Percentiles rank a stretch among this genome's conserved stretches.
phyloP scores from a whole-genome alignment of 2,329 filamentous ascomycete species.

The Fusarium nodosum region DNA sequence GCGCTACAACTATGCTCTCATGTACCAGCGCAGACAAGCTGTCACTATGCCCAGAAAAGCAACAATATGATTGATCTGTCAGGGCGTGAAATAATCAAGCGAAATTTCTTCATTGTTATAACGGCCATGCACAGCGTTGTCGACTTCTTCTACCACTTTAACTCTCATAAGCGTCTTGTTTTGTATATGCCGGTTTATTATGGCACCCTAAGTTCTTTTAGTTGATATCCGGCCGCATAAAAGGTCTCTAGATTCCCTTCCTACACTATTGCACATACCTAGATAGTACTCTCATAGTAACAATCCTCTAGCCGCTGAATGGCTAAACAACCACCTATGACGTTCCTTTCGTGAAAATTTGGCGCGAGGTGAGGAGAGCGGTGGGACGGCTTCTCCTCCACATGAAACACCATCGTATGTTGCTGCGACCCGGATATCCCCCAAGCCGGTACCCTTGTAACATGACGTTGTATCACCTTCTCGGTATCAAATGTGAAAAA shows the following conservation, averaged over 20 bases:
- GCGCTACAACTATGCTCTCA: conserved; percentile 74
- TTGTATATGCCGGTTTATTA: conserved; percentile 39
- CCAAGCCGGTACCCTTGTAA: conserved; percentile 31
- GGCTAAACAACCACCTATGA: conserved; percentile 22
- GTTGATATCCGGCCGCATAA: conserved; percentile 44
- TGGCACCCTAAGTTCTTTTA: conserved; percentile 42
- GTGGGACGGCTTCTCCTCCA: conserved; percentile 33
- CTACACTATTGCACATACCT: conserved; percentile 27
- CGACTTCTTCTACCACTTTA: conserved; percentile 30
- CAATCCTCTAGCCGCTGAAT: conserved; percentile 27
- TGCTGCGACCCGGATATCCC: conserved; percentile 27
- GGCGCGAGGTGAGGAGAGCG: conserved; percentile 1
- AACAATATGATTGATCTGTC: conserved; percentile 21
- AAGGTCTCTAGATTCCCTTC: conserved; percentile 38
- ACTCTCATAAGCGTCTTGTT: conserved; percentile 38
- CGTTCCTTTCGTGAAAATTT: conserved; percentile 12
- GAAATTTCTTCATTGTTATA: conserved; percentile 32
- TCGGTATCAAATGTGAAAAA: conserved; percentile 15
- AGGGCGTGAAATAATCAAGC: conserved; percentile 24
- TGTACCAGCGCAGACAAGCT: conserved; percentile 63
- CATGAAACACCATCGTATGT: conserved; percentile 42
- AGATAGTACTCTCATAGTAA: conserved; percentile 30
- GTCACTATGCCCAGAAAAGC: conserved; percentile 37
- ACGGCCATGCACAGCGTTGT: conserved; percentile 42
- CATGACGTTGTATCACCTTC: conserved; percentile 25